These are phyloP conservation scores for Kwoniella sp. DNA, from an alignment of 768 basidiomycete species.

Conservation along the genomic window DNA sequence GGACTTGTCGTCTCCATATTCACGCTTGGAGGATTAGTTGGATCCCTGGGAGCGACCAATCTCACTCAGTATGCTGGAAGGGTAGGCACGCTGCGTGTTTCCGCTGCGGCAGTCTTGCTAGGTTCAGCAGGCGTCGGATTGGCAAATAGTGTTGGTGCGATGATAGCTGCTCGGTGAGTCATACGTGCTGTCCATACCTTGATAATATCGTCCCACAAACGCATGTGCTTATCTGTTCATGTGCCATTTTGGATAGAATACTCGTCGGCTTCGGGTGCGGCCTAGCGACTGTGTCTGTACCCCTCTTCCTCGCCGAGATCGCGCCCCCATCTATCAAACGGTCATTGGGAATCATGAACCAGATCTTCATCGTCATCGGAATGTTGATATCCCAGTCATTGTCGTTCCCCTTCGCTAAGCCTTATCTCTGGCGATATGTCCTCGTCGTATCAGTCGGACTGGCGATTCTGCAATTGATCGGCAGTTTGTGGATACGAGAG, in stretches of 20 bases:
- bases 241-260: no score
- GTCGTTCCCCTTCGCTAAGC: constrained; percentile 43
- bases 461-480: constrained; percentile 37
- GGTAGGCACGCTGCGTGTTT: constrained; percentile 33
- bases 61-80: constrained; percentile 34
- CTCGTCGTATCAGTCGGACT: constrained; percentile 36
- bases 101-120: constrained; percentile 30
- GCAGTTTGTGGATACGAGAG: constrained; percentile 33
- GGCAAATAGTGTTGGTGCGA: constrained; percentile 23
- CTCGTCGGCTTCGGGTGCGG: constrained; percentile 52
- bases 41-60: constrained; percentile 51
- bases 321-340: constrained; percentile 71
- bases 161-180: constrained; percentile 41
- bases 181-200: no score
- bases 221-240: no score
- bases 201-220: no score
- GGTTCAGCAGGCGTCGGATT: constrained; percentile 36
- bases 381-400: constrained; percentile 47
- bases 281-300: constrained; percentile 63
- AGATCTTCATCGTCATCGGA: constrained; percentile 52
- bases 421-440: constrained; percentile 44
- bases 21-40: constrained; percentile 85
- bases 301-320: constrained; percentile 82
- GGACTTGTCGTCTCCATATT: constrained; percentile 82
- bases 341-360: constrained; percentile 50